Conservation (phyloP, 2,329 filamentous ascomycete species). For the Westerdykella aurantiaca region DNA sequence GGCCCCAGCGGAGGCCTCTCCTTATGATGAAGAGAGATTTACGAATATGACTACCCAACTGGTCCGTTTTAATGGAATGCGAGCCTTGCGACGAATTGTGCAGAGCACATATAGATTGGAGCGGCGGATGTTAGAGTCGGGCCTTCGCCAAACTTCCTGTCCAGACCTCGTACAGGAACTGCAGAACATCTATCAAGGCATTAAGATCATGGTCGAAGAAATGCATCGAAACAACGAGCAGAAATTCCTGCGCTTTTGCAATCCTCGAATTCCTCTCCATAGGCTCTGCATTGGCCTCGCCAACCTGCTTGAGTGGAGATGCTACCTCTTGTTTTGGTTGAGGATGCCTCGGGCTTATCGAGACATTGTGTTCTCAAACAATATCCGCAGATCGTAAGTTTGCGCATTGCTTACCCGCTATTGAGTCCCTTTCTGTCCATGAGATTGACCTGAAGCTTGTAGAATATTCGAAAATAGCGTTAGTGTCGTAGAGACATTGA, state of each 20-base stretch:
- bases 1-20: conserved; percentile 21
- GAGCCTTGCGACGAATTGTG: conserved; percentile 30
- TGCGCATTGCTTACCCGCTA: neutral
- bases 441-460: neutral
- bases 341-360: conserved; percentile 35
- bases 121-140: conserved; percentile 31
- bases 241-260: conserved; percentile 29
- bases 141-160: conserved; percentile 27
- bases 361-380: conserved; percentile 31
- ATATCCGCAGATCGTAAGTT: conserved; percentile 32
- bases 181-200: conserved; percentile 30
- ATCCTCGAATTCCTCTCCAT: conserved; percentile 28
- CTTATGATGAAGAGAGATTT: conserved; percentile 29
- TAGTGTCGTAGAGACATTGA: conserved; percentile 35
- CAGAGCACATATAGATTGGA: conserved; percentile 36
- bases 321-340: conserved; percentile 36
- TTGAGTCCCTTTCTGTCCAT: neutral
- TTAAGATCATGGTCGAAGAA: conserved; percentile 33
- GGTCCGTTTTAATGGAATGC: conserved; percentile 31
- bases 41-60: conserved; percentile 35
- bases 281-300: conserved; percentile 27
- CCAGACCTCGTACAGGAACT: conserved; percentile 33
- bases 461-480: conserved; percentile 38
- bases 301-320: conserved; percentile 33
- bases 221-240: conserved; percentile 29